Evolutionary conservation across 2,329 filamentous ascomycete species (phyloP).

Genomic region (Calonectria fujianensis): DNA sequence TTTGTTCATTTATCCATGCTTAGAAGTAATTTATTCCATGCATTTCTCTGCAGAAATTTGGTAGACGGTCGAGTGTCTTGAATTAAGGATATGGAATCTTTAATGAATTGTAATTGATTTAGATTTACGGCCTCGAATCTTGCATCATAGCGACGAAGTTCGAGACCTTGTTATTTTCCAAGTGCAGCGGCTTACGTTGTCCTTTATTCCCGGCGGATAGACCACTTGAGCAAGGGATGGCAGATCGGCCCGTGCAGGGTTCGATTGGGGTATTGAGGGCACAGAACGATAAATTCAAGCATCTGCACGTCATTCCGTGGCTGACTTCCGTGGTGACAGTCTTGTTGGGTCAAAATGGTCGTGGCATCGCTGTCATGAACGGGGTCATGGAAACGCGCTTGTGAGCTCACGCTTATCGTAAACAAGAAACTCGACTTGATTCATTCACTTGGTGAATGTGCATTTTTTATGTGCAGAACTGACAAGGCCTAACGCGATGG

Average conservation of each 20-base stretch:
- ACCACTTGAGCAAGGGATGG: not conserved
- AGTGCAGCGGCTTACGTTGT: not conserved
- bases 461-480: not conserved
- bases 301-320: not conserved
- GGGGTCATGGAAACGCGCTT: not conserved
- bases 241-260: not conserved
- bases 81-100: too few relatives aligned
- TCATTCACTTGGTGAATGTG: too few relatives aligned
- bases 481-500: not conserved
- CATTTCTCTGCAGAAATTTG: too few relatives aligned
- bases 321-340: not conserved
- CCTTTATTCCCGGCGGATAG: not conserved
- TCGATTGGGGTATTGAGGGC: not conserved
- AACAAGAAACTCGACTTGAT: not conserved
- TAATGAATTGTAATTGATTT: not conserved
- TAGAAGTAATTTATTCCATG: too few relatives aligned
- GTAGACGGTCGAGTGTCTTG: too few relatives aligned
- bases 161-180: not conserved
- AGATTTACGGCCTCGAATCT: too few relatives aligned
- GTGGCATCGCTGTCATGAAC: not conserved
- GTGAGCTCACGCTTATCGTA: not conserved
- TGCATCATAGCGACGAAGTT: too few relatives aligned
- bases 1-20: too few relatives aligned
- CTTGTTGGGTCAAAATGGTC: not conserved
- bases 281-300: not conserved